Evolutionary conservation across 2,329 filamentous ascomycete species (phyloP).

Genomic region (Scedosporium minutisporum): DNA sequence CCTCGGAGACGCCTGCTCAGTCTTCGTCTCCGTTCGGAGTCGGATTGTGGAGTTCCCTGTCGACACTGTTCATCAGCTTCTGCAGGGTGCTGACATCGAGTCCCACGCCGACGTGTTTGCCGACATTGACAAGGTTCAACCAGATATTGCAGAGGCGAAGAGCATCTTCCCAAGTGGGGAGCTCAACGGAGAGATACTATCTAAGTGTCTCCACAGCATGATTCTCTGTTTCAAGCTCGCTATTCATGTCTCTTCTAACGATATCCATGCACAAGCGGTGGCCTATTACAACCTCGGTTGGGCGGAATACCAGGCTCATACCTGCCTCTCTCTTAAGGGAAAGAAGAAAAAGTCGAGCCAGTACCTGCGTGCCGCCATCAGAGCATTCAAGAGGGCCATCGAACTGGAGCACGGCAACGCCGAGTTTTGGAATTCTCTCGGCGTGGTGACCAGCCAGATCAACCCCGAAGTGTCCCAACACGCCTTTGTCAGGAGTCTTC

Average conservation of each 20-base stretch:
- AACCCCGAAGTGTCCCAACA: slow-evolving; percentile 88
- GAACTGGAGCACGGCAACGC: slow-evolving; percentile 89
- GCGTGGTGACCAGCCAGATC: slow-evolving; percentile 77
- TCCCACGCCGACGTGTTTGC: slow-evolving; percentile 47
- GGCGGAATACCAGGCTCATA: slow-evolving; percentile 77
- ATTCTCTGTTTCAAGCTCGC: slow-evolving; percentile 85
- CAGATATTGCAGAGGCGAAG: slow-evolving; percentile 29
- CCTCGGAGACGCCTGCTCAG: slow-evolving; percentile 75
- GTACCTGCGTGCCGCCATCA: slow-evolving; percentile 72
- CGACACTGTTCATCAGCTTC: slow-evolving; percentile 44
- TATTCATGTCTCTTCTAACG: slow-evolving; percentile 60
- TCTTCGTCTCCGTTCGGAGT: slow-evolving; percentile 72
- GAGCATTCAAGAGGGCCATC: slow-evolving; percentile 91
- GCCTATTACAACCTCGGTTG: slow-evolving; percentile 95
- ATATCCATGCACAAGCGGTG: slow-evolving; percentile 84
- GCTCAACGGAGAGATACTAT: slow-evolving; percentile 39
- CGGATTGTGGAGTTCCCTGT: slow-evolving; percentile 54
- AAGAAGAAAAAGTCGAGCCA: slow-evolving; percentile 49
- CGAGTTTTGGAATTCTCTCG: slow-evolving; percentile 95
- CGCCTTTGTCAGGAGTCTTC: slow-evolving; percentile 82
- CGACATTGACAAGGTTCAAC: slow-evolving; percentile 57
- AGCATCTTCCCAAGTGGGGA: slow-evolving; percentile 32
- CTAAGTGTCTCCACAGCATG: slow-evolving; percentile 55
- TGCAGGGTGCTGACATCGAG: slow-evolving; percentile 34
- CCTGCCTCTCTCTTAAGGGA: slow-evolving; percentile 42